These are phyloP conservation scores for Butyriboletus loyo DNA, from an alignment of 768 basidiomycete genomes.

Conservation along the genomic window DNA sequence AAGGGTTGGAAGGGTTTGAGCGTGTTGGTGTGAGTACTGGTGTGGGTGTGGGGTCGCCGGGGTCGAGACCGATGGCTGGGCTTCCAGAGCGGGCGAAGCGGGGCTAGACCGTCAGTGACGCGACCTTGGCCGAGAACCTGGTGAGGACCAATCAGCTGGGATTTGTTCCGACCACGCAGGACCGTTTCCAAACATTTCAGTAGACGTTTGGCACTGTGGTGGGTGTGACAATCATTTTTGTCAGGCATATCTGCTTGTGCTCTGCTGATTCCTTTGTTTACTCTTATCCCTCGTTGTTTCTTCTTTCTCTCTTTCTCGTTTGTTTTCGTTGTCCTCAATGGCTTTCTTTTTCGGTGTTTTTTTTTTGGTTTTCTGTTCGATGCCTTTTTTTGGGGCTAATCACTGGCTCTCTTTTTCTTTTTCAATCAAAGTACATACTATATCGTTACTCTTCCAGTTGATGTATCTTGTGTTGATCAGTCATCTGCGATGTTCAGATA, in stretches of 20 bases:
- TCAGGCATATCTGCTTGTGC: not conserved
- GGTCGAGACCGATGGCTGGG: conserved; percentile 25
- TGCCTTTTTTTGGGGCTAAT: not conserved
- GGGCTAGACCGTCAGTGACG: conserved; percentile 9
- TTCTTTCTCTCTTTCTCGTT: not conserved
- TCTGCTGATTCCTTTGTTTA: not conserved
- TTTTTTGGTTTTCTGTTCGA: not conserved
- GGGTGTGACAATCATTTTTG: not conserved
- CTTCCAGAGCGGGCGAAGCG: conserved; percentile 32
- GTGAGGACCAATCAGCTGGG: not conserved
- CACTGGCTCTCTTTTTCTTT: not conserved
- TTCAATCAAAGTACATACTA: not conserved
- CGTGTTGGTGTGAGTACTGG: conserved; percentile 15
- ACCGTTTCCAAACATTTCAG: not conserved
- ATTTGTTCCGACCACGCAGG: not conserved
- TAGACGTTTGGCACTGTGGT: not conserved
- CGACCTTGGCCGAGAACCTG: not conserved
- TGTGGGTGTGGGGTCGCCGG: conserved; percentile 19
- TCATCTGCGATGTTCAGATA: too few species aligned
- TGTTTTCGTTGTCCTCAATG: not conserved
- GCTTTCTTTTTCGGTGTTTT: not conserved
- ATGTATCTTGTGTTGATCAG: too few species aligned
- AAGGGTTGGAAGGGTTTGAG: not conserved
- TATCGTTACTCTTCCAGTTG: not conserved
- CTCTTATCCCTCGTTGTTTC: not conserved